Conservation (phyloP, 1,139 yeast genomes). For the Lizanozyma gosingica region DNA sequence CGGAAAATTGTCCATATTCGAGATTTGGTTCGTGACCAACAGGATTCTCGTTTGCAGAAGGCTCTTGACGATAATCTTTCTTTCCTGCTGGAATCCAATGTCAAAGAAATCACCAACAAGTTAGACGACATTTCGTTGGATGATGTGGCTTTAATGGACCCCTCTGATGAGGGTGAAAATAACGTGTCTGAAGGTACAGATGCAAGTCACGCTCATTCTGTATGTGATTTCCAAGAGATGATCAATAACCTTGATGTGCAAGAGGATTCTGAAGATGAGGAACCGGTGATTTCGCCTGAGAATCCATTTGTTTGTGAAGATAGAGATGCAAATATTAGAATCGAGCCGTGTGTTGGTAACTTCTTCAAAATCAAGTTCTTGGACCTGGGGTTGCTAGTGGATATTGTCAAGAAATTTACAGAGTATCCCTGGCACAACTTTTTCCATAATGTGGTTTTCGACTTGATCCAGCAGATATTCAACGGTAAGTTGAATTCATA, state of each 20-base stretch:
- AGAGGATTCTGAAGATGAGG: constrained; percentile 16
- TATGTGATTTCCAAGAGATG: constrained; percentile 6
- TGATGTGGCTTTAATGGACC: neutral
- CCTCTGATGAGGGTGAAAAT: constrained; percentile 3
- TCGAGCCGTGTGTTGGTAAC: constrained; percentile 36
- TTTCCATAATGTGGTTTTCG: constrained; percentile 43
- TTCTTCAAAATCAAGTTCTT: constrained; percentile 32
- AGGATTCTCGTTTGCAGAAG: constrained; percentile 23
- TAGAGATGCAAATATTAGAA: constrained; percentile 24
- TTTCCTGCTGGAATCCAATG: neutral
- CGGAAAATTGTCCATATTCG: constrained; percentile 26
- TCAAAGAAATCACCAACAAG: neutral
- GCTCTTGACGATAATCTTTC: constrained; percentile 12
- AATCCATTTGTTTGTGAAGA: constrained; percentile 38
- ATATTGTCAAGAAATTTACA: constrained; percentile 29
- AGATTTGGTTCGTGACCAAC: constrained; percentile 21
- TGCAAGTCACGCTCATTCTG: constrained; percentile 5
- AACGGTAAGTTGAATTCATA: constrained; percentile 41
- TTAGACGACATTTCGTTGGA: neutral
- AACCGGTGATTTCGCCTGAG: constrained; percentile 37
- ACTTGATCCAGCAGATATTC: constrained; percentile 38
- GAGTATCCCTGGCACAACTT: constrained; percentile 40
- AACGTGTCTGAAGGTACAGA: constrained; percentile 1
- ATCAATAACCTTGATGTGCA: constrained; percentile 11
- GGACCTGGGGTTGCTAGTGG: constrained; percentile 30